Evolutionary conservation across 192 early-diverging fungal genomes (phyloP).

Genomic region (Backusella tarrabulga): DNA sequence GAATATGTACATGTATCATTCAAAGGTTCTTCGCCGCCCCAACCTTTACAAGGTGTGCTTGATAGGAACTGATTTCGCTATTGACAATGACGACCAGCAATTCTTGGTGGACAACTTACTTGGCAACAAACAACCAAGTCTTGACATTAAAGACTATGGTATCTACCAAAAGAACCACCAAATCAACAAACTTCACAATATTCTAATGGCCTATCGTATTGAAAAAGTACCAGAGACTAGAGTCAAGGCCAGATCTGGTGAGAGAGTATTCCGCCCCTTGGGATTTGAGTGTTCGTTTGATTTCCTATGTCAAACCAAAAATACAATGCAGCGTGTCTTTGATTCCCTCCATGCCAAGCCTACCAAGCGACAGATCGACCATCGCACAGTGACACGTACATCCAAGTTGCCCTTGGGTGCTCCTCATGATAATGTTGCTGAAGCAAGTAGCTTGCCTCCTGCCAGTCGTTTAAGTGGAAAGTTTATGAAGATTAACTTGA

Average conservation of each 20-base stretch:
- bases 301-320: conserved; percentile 16
- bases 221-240: not conserved
- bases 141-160: conserved; percentile 1
- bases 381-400: not conserved
- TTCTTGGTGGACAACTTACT: not conserved
- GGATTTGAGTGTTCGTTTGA: conserved; percentile 18
- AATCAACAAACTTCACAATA: conserved; percentile 1
- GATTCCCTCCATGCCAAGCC: conserved; percentile 15
- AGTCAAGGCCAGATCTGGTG: conserved; percentile 19
- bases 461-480: not conserved
- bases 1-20: conserved; percentile 14
- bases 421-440: conserved; percentile 10
- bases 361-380: conserved; percentile 7
- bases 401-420: conserved; percentile 1
- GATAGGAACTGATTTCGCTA: not conserved
- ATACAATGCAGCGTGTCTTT: conserved; percentile 7
- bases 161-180: conserved; percentile 3
- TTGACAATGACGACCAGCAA: not conserved
- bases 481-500: not conserved
- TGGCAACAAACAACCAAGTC: not conserved
- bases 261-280: conserved; percentile 15
- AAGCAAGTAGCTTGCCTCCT: not conserved
- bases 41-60: conserved; percentile 9
- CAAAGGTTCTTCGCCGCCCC: conserved; percentile 17
- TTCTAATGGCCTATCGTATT: conserved; percentile 6